phyloP scores from a whole-genome alignment of 2,329 filamentous ascomycete genomes.

The Sarocladium oryzae region DNA sequence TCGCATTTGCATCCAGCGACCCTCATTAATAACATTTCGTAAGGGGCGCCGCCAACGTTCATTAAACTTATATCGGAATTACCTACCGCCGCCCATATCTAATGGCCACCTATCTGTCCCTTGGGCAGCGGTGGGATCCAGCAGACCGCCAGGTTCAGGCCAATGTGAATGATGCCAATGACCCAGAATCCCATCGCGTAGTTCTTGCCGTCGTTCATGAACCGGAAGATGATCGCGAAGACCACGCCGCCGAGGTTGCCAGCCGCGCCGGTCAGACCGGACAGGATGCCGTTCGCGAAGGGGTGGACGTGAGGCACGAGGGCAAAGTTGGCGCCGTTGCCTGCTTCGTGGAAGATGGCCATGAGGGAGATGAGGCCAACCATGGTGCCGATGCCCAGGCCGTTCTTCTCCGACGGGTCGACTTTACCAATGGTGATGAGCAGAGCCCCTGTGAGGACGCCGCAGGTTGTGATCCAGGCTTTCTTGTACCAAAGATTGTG shows the following conservation, averaged over 20 bases:
- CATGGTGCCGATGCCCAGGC: conserved; percentile 45
- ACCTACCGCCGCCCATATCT: conserved; percentile 3
- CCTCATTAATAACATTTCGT: not conserved
- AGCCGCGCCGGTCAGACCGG: conserved; percentile 69
- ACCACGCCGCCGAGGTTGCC: conserved; percentile 79
- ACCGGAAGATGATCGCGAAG: conserved; percentile 64
- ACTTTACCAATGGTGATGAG: conserved; percentile 56
- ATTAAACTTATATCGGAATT: not conserved
- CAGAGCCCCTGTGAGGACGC: conserved; percentile 52
- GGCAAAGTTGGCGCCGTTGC: conserved; percentile 81
- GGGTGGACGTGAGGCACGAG: conserved; percentile 84
- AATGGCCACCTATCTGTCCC: conserved; percentile 29
- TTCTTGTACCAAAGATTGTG: conserved; percentile 29
- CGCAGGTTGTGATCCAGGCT: conserved; percentile 47
- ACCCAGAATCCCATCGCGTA: conserved; percentile 74
- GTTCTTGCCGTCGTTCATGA: conserved; percentile 52
- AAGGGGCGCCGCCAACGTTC: not conserved
- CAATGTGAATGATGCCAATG: conserved; percentile 70
- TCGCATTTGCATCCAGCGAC: no score
- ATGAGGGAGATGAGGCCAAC: conserved; percentile 71
- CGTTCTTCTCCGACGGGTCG: conserved; percentile 50
- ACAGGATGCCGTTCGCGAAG: conserved; percentile 70
- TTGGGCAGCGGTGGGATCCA: conserved; percentile 50
- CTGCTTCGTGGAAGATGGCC: conserved; percentile 77
- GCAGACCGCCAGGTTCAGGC: conserved; percentile 56